Conservation (phyloP, 2,329 filamentous ascomycete species). For the Diaporthe capsici region DNA sequence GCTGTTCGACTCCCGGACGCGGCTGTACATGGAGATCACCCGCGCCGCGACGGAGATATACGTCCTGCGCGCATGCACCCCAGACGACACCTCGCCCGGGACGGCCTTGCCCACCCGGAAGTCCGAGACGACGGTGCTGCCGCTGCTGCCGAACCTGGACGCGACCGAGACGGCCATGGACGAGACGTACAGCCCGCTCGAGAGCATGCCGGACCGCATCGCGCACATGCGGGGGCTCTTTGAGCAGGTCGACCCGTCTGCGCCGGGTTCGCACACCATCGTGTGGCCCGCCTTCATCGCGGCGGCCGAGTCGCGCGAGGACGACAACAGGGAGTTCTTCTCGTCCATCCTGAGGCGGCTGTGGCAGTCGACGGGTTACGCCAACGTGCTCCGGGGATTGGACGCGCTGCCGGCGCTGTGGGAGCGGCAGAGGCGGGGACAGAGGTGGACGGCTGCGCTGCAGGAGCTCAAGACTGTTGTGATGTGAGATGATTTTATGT, state of each 20-base stretch:
- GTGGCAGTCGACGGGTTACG: constrained; percentile 38
- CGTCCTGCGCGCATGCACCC: constrained; percentile 25
- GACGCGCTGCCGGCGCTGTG: constrained; percentile 35
- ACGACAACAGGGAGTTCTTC: constrained; percentile 36
- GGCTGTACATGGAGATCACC: constrained; percentile 37
- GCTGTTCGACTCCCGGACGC: neutral
- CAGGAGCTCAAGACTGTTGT: constrained; percentile 36
- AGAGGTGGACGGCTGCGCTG: constrained; percentile 36
- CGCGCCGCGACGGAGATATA: constrained; percentile 35
- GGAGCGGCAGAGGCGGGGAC: constrained; percentile 27
- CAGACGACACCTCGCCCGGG: neutral
- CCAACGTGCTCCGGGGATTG: constrained; percentile 29
- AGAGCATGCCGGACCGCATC: constrained; percentile 22
- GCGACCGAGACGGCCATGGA: constrained; percentile 16
- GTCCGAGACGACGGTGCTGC: neutral
- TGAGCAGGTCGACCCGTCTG: constrained; percentile 33
- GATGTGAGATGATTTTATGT: constrained; percentile 9
- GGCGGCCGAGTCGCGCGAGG: constrained; percentile 34
- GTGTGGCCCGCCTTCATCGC: constrained; percentile 41
- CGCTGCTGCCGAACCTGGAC: neutral
- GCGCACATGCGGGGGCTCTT: constrained; percentile 32
- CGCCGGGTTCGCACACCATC: constrained; percentile 37
- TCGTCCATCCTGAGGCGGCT: constrained; percentile 28
- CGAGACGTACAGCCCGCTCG: constrained; percentile 12
- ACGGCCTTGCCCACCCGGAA: neutral